A percentile compares a stretch with the other conserved stretches of the same genome.
Conservation (phyloP, 139 green algal genomes). For the Edaphochlamys debaryana region DNA sequence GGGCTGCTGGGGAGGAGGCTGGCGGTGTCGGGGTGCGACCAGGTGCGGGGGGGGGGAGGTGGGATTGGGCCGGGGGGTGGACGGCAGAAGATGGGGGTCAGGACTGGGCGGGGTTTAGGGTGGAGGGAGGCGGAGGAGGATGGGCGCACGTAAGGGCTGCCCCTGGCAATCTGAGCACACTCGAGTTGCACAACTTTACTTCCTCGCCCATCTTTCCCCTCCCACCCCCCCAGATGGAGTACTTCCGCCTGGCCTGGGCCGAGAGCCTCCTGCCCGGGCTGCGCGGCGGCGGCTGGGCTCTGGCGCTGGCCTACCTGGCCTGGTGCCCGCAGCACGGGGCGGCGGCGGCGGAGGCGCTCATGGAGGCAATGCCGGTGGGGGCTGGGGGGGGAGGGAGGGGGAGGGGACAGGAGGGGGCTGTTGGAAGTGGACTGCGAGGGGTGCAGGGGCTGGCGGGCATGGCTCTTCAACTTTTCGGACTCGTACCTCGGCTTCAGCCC, state of each 20-base stretch:
- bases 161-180: too few relatives aligned
- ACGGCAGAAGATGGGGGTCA: too few relatives aligned
- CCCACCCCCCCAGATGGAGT: conserved; percentile 51
- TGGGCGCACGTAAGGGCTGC: too few relatives aligned
- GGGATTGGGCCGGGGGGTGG: too few relatives aligned
- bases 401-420: neutral
- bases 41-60: conserved; percentile 50
- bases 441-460: too few relatives aligned
- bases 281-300: conserved; percentile 14
- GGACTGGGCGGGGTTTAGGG: too few relatives aligned
- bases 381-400: neutral
- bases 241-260: conserved; percentile 46
- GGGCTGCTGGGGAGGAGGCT: conserved; percentile 50
- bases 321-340: conserved; percentile 75
- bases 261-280: conserved; percentile 40
- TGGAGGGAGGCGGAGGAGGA: too few relatives aligned
- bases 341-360: conserved; percentile 61
- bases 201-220: too few relatives aligned
- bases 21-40: conserved; percentile 58
- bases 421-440: too few relatives aligned
- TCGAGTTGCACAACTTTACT: too few relatives aligned
- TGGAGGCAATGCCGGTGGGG: conserved; percentile 65
- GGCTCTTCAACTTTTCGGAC: too few relatives aligned
- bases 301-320: conserved; percentile 69
- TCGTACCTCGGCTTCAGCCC: too few relatives aligned